phyloP scores from a whole-genome alignment of 1,139 yeast species.

The Diutina siamensis region DNA sequence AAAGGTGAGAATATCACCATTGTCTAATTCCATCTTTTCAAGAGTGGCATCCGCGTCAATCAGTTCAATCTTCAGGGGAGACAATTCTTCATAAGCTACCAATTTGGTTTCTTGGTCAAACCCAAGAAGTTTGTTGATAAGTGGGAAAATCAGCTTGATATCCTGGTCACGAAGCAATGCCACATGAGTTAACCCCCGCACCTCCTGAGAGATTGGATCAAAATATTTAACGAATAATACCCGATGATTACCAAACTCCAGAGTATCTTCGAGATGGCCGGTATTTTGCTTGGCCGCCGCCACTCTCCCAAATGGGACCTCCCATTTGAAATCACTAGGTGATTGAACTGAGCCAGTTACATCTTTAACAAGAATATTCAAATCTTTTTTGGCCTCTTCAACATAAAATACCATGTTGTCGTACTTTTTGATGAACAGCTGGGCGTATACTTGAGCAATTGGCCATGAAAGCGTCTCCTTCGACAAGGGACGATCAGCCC shows the following conservation, averaged over 20 bases:
- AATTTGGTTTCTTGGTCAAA: slow-evolving; percentile 28
- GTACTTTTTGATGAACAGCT: slow-evolving; percentile 26
- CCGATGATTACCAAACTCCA: slow-evolving; percentile 15
- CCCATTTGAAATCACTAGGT: slow-evolving; percentile 19
- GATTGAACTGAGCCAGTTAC: slow-evolving; percentile 7
- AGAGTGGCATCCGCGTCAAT: slow-evolving; percentile 35
- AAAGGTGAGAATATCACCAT: slow-evolving; percentile 65
- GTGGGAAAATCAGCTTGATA: slow-evolving; percentile 32
- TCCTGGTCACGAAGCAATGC: slow-evolving; percentile 39
- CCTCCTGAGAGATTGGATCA: slow-evolving; percentile 42
- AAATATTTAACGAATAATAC: slow-evolving; percentile 61
- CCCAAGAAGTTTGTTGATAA: slow-evolving; percentile 33
- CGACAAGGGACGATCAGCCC: slow-evolving; percentile 47
- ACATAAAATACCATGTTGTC: slow-evolving; percentile 39
- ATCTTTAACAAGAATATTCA: slow-evolving; percentile 14
- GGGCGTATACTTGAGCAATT: slow-evolving; percentile 29
- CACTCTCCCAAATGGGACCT: slow-evolving; percentile 8
- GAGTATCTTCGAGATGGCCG: neutral
- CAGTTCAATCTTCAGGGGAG: slow-evolving; percentile 47
- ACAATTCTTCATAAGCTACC: slow-evolving; percentile 58
- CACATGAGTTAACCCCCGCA: slow-evolving; percentile 56
- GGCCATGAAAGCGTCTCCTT: slow-evolving; percentile 19
- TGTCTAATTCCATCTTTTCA: slow-evolving; percentile 53
- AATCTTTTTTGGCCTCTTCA: slow-evolving; percentile 29
- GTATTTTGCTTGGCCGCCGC: neutral